Evolutionary conservation across 2,329 filamentous ascomycete species (phyloP).

Genomic region (Xylariaceae sp.): DNA sequence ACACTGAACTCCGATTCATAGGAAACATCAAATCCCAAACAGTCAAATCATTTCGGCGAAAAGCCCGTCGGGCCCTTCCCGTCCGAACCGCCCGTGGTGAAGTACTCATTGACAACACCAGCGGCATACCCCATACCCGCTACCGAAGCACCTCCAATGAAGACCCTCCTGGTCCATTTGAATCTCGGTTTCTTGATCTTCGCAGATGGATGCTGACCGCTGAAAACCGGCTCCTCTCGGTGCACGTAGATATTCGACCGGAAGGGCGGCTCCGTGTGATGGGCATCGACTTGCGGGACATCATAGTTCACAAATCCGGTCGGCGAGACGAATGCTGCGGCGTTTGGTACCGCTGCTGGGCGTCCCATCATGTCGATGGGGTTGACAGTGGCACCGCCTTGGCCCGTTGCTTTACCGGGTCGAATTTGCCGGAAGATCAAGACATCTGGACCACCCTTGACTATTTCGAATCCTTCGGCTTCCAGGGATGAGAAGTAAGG

Average conservation of each 20-base stretch:
- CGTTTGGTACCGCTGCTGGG: constrained; percentile 37
- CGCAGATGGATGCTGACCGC: constrained; percentile 33
- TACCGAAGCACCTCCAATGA: constrained; percentile 50
- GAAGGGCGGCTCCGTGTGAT: constrained; percentile 32
- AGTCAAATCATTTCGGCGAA: constrained; percentile 16
- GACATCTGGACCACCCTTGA: constrained; percentile 57
- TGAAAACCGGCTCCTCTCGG: constrained; percentile 45
- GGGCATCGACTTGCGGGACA: constrained; percentile 31
- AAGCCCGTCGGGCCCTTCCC: constrained; percentile 36
- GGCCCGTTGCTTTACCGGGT: constrained; percentile 15
- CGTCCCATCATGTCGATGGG: constrained; percentile 54
- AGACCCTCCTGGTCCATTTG: constrained; percentile 42
- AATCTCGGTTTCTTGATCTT: constrained; percentile 35
- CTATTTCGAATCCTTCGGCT: constrained; percentile 60
- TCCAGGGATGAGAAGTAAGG: constrained; percentile 56
- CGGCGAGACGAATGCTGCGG: constrained; percentile 57
- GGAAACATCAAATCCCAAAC: not conserved
- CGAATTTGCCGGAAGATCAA: constrained; percentile 61
- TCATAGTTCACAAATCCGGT: constrained; percentile 63
- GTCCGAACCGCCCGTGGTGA: constrained; percentile 44
- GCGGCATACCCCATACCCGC: constrained; percentile 53
- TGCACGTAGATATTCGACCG: constrained; percentile 41
- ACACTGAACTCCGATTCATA: constrained; percentile 9
- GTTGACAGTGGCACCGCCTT: constrained; percentile 39
- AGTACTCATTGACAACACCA: constrained; percentile 54